Base-by-base conservation (phyloP, 139 green algal species). In the Chlamydomonas sphaeroides region DNA sequence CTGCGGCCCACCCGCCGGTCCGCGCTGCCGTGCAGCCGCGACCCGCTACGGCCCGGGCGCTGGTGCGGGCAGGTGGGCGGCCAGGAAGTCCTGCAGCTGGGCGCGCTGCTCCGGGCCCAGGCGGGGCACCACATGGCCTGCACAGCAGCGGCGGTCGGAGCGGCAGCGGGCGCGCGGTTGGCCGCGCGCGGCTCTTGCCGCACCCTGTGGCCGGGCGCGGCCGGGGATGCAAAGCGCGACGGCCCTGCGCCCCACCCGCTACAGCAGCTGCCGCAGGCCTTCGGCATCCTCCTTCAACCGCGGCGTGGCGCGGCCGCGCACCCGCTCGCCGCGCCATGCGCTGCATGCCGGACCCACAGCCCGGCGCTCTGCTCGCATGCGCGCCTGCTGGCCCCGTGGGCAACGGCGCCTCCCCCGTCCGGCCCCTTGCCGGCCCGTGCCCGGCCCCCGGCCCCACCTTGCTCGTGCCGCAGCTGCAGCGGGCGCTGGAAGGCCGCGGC, bases 121-220 rank as follows among this genome's bases (percentile, higher is more conserved):
- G 2, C 72, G 36, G 25, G 72, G 72, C 26, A 79, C 72, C 56
- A 79, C 72, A 36, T 79, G 72, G 17, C 72, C 72, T 79, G 42
- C 11, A 10, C 8, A 38, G 17, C 25, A n/a, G 56, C 56, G 30
- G 21, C 6, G 25, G 23, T 10, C 8, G 61, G 8, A 26, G 7
- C 28, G 59, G 5, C 8, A 20, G 10, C 28, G 6, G 0, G 30
- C 30, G 7, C 30, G 38, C 4, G 30, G 59, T 26, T 36, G 30
- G 11, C n/a, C n/a, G n/a, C n/a, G n/a, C n/a, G n/a, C n/a, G n/a
- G n/a, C n/a, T n/a, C n/a, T n/a, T n/a, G n/a, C n/a, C n/a, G n/a
- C n/a, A n/a, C n/a, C n/a, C n/a, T n/a, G n/a, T n/a, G 17, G 18
- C 28, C 10, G 1, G 28, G 30, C 28, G 30, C 8, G 59, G 6